These are phyloP conservation scores for Phytophthora ohioensis DNA, from an alignment of 352 stramenopile genomes.

Conservation along the genomic window DNA sequence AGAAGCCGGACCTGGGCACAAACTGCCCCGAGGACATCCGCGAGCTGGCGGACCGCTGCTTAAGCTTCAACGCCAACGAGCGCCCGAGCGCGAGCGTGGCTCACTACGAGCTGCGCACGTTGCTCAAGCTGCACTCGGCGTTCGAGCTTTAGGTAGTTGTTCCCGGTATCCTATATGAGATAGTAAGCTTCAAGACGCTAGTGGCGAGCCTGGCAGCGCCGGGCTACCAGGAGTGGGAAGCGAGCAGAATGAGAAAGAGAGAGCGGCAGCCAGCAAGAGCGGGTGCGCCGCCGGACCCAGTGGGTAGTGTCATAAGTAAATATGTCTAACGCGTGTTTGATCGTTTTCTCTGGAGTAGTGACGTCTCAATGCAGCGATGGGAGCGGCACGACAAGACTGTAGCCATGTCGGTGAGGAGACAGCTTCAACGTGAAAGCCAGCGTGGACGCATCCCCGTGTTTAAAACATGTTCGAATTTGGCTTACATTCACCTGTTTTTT, in stretches of 20 bases:
- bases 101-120: constrained; percentile 80
- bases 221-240: neutral
- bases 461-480: neutral
- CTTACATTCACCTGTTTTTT: constrained; percentile 15
- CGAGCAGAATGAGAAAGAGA: constrained; percentile 16
- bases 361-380: neutral
- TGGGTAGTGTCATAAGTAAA: constrained; percentile 42
- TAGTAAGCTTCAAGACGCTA: constrained; percentile 37
- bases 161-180: constrained; percentile 36
- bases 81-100: constrained; percentile 76
- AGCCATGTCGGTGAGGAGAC: constrained; percentile 14
- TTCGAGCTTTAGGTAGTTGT: constrained; percentile 56
- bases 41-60: constrained; percentile 63
- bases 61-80: constrained; percentile 72
- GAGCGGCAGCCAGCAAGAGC: neutral
- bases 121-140: constrained; percentile 70
- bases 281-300: constrained; percentile 16
- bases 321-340: constrained; percentile 33
- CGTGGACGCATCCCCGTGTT: neutral
- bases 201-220: constrained; percentile 4
- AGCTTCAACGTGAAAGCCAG: neutral
- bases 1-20: constrained; percentile 63
- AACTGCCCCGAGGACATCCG: constrained; percentile 76
- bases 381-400: neutral
- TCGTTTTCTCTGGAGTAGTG: constrained; percentile 4